Percentiles rank a stretch among this genome's conserved stretches.
Conservation (phyloP, 257 asterid genomes). For the Capsicum baccatum region DNA sequence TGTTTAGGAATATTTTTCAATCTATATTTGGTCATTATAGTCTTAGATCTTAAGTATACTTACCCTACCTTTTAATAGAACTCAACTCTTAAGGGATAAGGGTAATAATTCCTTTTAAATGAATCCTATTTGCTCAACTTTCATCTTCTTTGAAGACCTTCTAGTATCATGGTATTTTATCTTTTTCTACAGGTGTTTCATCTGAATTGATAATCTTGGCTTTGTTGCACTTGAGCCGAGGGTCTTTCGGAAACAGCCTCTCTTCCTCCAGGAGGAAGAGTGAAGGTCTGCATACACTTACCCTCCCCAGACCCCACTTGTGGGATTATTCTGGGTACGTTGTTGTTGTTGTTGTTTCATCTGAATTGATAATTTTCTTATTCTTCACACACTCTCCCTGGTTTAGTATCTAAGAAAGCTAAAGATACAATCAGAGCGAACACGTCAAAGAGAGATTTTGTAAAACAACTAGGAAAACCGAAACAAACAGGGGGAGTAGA, state of each 20-base stretch:
- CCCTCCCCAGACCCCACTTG: neutral
- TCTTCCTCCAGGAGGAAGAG: too few species aligned
- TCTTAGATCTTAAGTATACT: neutral
- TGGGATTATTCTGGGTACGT: too few species aligned
- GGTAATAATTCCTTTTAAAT: neutral
- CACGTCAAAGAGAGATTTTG: neutral
- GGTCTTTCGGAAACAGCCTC: too few species aligned
- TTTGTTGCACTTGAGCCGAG: too few species aligned
- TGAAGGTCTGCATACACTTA: too few species aligned
- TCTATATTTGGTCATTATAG: neutral
- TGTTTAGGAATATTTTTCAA: neutral
- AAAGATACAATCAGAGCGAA: neutral
- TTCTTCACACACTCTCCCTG: neutral
- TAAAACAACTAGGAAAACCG: neutral
- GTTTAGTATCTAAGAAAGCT: neutral
- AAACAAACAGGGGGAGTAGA: neutral
- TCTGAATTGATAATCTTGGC: neutral
- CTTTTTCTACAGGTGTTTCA: neutral
- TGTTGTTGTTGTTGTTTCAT: too few species aligned
- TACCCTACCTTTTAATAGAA: neutral
- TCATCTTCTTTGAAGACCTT: slow-evolving; percentile 13
- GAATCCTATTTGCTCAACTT: slow-evolving; percentile 15
- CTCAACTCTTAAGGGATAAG: slow-evolving; percentile 26
- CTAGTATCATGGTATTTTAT: neutral
- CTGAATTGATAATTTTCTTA: neutral